Evolutionary conservation across 306 rosid genomes (phyloP), one percentile per base, ranked within the genome.

Genomic region (Acacia crassicarpa): DNA sequence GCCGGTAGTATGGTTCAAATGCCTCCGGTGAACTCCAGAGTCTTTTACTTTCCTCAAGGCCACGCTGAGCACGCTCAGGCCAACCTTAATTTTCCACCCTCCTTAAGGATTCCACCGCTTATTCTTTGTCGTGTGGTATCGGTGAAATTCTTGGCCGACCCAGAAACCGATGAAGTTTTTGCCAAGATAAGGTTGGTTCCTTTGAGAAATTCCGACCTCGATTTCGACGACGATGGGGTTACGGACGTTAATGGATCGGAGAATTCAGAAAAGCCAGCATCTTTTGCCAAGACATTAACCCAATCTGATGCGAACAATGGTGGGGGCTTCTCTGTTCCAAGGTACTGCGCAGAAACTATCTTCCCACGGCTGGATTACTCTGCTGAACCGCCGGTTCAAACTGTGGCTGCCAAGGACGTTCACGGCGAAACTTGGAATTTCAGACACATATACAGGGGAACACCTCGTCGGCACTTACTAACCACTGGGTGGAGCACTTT

Each of bases 221-320:
- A 82, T 44, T 80, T 20, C 3, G 85, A 84, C 1, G 95, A 89
- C 14, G 76, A 69, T 12, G 91, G 66, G 13, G 74, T 7, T 14
- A 0, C 33, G 46, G 92, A 84, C 17, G 40, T 56, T 19, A 82
- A 78, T 74, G 87, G 71, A 43, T 75, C 89, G 0, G 93, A 88
- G 67, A 85, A 72, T 84, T 74, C 88, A 2, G 98, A 93, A 43
- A 95, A 95, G 79, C 97, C 97, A 0, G 89, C 94, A 1, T 93
- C 97, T 33, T 95, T 95, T 59, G 97, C 99, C 0, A 95, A 95
- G 88, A 95, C 99, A 35, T 81, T 95, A 27, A 95, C 99, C 19
- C 99, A 93, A 80, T 95, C 99, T 4, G 99, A 95, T 67, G 98
- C 99, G 22, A 95, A 95, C 88, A 95, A 95, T 74, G 99, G 99